Conservation (phyloP, 2,329 filamentous ascomycete species). For the Colletotrichum incanum region DNA sequence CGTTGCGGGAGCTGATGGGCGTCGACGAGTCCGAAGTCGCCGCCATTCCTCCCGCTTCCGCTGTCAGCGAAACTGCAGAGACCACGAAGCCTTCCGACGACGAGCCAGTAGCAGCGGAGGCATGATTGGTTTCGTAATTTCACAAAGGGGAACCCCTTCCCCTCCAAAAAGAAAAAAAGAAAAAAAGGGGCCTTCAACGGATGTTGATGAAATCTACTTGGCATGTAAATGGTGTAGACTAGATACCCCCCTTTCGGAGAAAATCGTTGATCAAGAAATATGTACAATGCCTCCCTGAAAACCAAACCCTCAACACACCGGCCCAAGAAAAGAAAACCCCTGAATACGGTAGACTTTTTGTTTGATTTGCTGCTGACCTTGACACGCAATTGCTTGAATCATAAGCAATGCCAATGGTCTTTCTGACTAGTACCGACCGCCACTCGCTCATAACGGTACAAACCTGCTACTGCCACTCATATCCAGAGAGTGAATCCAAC, state of each 20-base stretch:
- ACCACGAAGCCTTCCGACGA: not conserved
- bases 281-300: slow-evolving; percentile 27
- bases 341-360: slow-evolving; percentile 18
- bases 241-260: slow-evolving; percentile 38
- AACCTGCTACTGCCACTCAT: slow-evolving; percentile 2
- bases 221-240: slow-evolving; percentile 40
- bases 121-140: not conserved
- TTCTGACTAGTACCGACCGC: not conserved
- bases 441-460: slow-evolving; percentile 1
- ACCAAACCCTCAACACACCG: not conserved
- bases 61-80: not conserved
- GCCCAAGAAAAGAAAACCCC: not conserved
- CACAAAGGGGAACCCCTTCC: not conserved
- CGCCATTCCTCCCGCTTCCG: not conserved
- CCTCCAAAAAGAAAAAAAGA: no score
- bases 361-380: slow-evolving; percentile 13
- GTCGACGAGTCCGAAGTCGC: slow-evolving; percentile 47
- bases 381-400: slow-evolving; percentile 16
- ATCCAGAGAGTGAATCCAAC: slow-evolving; percentile 15
- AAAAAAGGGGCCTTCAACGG: not conserved
- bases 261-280: slow-evolving; percentile 16
- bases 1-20: slow-evolving; percentile 83
- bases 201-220: slow-evolving; percentile 18
- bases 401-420: slow-evolving; percentile 18
- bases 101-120: not conserved